phyloP scores from a whole-genome alignment of 1,139 yeast genomes.

The Yamadazyma siamensis region DNA sequence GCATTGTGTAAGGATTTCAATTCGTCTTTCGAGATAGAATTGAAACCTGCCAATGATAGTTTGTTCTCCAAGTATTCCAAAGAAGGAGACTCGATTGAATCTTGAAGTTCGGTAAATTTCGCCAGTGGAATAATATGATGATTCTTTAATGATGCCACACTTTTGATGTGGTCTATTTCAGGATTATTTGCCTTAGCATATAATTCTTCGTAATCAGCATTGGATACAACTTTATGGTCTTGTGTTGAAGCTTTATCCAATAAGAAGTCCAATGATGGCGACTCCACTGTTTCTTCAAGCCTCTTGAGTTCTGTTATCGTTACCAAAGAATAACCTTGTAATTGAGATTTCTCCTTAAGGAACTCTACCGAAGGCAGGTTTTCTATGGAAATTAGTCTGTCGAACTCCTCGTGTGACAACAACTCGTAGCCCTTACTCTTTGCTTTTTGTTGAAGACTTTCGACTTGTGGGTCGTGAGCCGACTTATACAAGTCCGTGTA shows the following conservation, averaged over 20 bases:
- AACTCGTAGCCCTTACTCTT: conserved; percentile 15
- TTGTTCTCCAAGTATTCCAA: conserved; percentile 18
- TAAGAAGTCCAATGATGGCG: conserved; percentile 26
- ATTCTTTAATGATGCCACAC: conserved; percentile 13
- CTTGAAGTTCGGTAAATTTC: conserved; percentile 12
- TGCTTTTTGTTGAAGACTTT: conserved; percentile 18
- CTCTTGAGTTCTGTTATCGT: conserved; percentile 15
- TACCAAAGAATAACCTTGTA: conserved; percentile 12
- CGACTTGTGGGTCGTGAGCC: conserved; percentile 35
- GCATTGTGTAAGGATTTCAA: conserved; percentile 13
- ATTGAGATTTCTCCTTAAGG: conserved; percentile 14
- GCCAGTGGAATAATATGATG: conserved; percentile 16
- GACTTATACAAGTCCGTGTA: conserved; percentile 32
- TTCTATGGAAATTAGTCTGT: conserved; percentile 11
- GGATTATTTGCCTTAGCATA: conserved; percentile 20
- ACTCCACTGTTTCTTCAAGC: conserved; percentile 3
- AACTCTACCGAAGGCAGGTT: conserved; percentile 22
- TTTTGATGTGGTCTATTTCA: conserved; percentile 14
- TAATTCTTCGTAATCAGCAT: conserved; percentile 11
- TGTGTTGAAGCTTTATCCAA: conserved; percentile 18
- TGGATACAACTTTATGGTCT: conserved; percentile 9
- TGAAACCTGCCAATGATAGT: conserved; percentile 14
- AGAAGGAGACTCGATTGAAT: conserved; percentile 12
- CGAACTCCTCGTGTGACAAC: conserved; percentile 8
- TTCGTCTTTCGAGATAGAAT: conserved; percentile 18